Evolutionary conservation across 2,329 filamentous ascomycete genomes (phyloP).

Genomic region (Hymenoscyphus infarciens): DNA sequence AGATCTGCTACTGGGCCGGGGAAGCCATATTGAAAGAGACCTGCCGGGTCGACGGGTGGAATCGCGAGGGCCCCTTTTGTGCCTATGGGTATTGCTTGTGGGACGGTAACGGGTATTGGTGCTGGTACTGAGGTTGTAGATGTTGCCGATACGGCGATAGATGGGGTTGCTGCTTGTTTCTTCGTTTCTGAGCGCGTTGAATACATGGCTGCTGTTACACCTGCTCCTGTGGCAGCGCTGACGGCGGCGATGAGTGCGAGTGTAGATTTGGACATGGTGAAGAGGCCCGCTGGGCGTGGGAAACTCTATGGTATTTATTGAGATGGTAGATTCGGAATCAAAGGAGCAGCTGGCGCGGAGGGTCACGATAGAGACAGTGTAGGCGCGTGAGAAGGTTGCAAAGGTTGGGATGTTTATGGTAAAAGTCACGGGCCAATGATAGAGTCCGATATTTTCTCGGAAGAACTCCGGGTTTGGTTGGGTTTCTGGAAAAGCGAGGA

Average conservation of each 20-base stretch:
- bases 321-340: neutral
- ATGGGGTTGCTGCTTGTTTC: slow-evolving; percentile 32
- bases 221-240: slow-evolving; percentile 73
- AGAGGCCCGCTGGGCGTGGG: slow-evolving; percentile 6
- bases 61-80: slow-evolving; percentile 15
- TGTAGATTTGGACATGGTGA: slow-evolving; percentile 73
- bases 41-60: slow-evolving; percentile 65
- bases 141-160: slow-evolving; percentile 25
- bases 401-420: slow-evolving; percentile 20
- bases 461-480: neutral
- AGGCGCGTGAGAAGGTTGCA: slow-evolving; percentile 23
- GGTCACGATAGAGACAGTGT: slow-evolving; percentile 26
- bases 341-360: slow-evolving; percentile 16
- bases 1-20: slow-evolving; percentile 86
- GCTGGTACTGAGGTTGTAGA: slow-evolving; percentile 30
- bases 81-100: slow-evolving; percentile 30
- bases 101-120: slow-evolving; percentile 30
- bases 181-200: slow-evolving; percentile 52
- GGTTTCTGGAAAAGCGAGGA: neutral
- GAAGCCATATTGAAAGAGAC: slow-evolving; percentile 84
- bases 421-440: slow-evolving; percentile 22
- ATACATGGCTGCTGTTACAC: slow-evolving; percentile 66
- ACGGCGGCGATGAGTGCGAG: slow-evolving; percentile 72
- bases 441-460: neutral
- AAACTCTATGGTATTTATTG: slow-evolving; percentile 22